Conservation (phyloP, 1,284 basidiomycete species). For the Cryptococcus hybrid region DNA sequence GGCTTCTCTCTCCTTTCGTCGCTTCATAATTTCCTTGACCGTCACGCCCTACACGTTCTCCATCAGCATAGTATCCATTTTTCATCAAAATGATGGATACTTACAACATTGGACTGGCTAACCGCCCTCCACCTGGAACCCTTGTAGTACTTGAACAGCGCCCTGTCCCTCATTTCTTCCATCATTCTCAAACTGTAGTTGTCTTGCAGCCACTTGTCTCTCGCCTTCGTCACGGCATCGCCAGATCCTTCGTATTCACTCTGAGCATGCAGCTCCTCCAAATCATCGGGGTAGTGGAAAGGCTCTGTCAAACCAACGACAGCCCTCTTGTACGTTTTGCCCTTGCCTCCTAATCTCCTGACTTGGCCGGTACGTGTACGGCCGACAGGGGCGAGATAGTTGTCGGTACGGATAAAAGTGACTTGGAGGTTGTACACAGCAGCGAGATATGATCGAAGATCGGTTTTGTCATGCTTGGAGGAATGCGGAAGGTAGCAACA, state of each 20-base stretch:
- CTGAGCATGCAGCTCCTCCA: conserved; percentile 65
- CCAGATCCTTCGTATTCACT: conserved; percentile 28
- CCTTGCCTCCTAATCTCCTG: conserved; percentile 33
- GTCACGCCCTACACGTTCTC: conserved; percentile 37
- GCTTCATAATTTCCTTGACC: conserved; percentile 43
- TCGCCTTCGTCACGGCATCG: conserved; percentile 55
- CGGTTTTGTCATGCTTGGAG: conserved; percentile 79
- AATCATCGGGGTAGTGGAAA: conserved; percentile 81
- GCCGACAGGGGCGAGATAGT: conserved; percentile 65
- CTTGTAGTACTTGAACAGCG: conserved; percentile 41
- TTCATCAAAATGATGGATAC: conserved; percentile 10
- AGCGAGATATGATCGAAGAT: conserved; percentile 79
- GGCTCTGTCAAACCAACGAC: conserved; percentile 84
- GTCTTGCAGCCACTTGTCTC: conserved; percentile 62
- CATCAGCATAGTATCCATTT: not conserved
- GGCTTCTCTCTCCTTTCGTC: conserved; percentile 31
- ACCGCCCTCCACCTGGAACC: conserved; percentile 42
- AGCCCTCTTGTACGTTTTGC: conserved; percentile 76
- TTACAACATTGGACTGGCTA: conserved; percentile 42
- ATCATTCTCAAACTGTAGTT: conserved; percentile 55
- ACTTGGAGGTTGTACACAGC: conserved; percentile 81
- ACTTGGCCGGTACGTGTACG: conserved; percentile 37
- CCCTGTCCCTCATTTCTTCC: conserved; percentile 27
- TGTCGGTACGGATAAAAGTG: conserved; percentile 91
- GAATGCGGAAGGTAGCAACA: conserved; percentile 89